A percentile compares a stretch with the other conserved stretches of the same genome.
Evolutionary conservation across 495 filamentous ascomycete species (phyloP).

Genomic region (Aspergillus incahuasiensis): DNA sequence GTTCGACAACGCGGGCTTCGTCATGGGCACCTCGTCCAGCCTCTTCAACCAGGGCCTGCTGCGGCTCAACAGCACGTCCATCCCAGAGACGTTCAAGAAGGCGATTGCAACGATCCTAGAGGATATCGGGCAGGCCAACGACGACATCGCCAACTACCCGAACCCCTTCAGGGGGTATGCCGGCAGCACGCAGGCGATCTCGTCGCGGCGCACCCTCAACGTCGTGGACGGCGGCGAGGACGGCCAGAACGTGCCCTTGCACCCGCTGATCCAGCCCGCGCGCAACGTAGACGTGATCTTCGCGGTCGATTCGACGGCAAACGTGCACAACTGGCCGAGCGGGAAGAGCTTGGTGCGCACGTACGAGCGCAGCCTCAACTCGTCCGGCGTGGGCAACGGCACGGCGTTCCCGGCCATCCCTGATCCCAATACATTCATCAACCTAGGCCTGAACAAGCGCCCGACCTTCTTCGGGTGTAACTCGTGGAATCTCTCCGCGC

Average conservation of each 20-base stretch:
- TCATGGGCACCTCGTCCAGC: conserved; percentile 88
- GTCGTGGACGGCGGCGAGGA: conserved; percentile 88
- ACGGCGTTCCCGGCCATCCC: conserved; percentile 82
- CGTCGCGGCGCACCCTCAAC: conserved; percentile 41
- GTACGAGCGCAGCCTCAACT: conserved; percentile 62
- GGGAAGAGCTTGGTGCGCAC: conserved; percentile 78
- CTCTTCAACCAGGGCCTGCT: conserved; percentile 81
- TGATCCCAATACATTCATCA: conserved; percentile 80
- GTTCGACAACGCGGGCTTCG: conserved; percentile 79
- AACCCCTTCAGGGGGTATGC: conserved; percentile 78
- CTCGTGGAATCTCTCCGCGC: conserved; percentile 48
- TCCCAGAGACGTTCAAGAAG: conserved; percentile 50
- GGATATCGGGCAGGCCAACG: conserved; percentile 21
- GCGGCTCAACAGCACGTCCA: conserved; percentile 20
- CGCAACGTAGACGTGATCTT: conserved; percentile 88
- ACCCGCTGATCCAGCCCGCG: conserved; percentile 75
- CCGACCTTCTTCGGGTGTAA: conserved; percentile 95
- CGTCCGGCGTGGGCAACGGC: conserved; percentile 61
- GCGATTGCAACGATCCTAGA: conserved; percentile 53
- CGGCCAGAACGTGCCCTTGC: conserved; percentile 79
- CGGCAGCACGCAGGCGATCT: neutral
- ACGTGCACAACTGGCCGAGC: conserved; percentile 75
- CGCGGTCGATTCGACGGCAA: conserved; percentile 81
- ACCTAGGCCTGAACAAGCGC: conserved; percentile 74
- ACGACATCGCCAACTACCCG: conserved; percentile 78